These are phyloP conservation scores for Blastobotrys ciferrii DNA, from an alignment of 1,139 yeast species.

Conservation along the genomic window DNA sequence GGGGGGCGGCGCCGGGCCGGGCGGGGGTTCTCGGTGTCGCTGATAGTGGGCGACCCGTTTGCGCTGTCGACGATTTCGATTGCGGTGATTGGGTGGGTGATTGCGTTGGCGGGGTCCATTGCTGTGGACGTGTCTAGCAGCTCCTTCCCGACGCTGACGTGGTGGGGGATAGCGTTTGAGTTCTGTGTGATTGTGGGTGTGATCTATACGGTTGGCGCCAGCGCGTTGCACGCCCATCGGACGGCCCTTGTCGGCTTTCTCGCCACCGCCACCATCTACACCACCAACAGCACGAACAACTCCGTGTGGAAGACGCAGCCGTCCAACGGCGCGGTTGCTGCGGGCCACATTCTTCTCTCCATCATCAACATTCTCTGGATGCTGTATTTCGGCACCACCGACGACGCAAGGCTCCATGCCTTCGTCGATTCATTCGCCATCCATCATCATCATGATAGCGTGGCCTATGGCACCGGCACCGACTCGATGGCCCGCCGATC, in stretches of 20 bases:
- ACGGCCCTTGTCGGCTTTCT: conserved; percentile 55
- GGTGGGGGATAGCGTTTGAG: conserved; percentile 97
- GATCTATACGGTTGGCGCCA: conserved; percentile 60
- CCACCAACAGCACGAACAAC: conserved; percentile 77
- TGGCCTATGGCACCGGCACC: conserved; percentile 15
- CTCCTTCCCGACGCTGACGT: conserved; percentile 73
- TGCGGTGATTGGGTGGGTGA: conserved; percentile 59
- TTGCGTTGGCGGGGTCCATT: conserved; percentile 83
- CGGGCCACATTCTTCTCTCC: conserved; percentile 82
- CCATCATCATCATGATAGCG: conserved; percentile 13
- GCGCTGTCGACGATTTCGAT: conserved; percentile 39
- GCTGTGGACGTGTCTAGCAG: conserved; percentile 37
- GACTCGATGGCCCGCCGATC: conserved; percentile 20
- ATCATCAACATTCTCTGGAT: conserved; percentile 77
- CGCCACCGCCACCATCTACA: conserved; percentile 71
- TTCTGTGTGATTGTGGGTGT: conserved; percentile 57
- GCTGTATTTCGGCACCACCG: conserved; percentile 64
- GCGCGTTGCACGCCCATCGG: conserved; percentile 70
- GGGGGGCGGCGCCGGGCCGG: too few relatives aligned
- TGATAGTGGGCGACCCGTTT: conserved; percentile 42
- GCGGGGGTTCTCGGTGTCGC: conserved; percentile 21
- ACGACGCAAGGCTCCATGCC: conserved; percentile 64
- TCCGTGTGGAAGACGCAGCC: conserved; percentile 67
- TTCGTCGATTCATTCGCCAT: conserved; percentile 72
- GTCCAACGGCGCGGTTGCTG: conserved; percentile 83